Conservation (phyloP, 768 basidiomycete species). For the Porphyrellus cyaneotinctus region DNA sequence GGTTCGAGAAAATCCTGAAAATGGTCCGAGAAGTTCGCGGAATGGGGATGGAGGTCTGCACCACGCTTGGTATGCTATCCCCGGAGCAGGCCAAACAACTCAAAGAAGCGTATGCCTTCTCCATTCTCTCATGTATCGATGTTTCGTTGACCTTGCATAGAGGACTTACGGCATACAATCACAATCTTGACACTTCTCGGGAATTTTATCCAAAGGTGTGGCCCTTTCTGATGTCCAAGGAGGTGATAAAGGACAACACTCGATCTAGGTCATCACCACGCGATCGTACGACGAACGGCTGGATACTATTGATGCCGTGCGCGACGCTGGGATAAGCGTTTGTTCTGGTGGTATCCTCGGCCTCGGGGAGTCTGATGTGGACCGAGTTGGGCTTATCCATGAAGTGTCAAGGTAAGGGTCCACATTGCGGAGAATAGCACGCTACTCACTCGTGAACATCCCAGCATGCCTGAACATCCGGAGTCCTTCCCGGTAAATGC, state of each 20-base stretch:
- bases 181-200: conserved; percentile 96
- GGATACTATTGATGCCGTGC: conserved; percentile 84
- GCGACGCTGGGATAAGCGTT: conserved; percentile 93
- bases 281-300: conserved; percentile 92
- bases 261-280: conserved; percentile 83
- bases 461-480: conserved; percentile 91
- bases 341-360: conserved; percentile 97
- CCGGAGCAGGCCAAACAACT: conserved; percentile 89
- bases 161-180: conserved; percentile 96
- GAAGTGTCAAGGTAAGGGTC: conserved; percentile 80
- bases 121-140: background rate
- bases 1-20: conserved; percentile 86
- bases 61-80: conserved; percentile 94
- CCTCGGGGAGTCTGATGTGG: conserved; percentile 84
- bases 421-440: background rate
- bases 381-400: conserved; percentile 90
- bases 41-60: conserved; percentile 99
- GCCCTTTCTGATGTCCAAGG: background rate
- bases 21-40: conserved; percentile 90
- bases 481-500: conserved; percentile 99
- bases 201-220: conserved; percentile 90
- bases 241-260: background rate
- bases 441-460: conserved; percentile 3
- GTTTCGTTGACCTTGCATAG: conserved; percentile 32
- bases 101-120: conserved; percentile 76